Evolutionary conservation across 1,139 yeast species (phyloP), one percentile per base, ranked within the genome.

Genomic region (Pichia sp.): DNA sequence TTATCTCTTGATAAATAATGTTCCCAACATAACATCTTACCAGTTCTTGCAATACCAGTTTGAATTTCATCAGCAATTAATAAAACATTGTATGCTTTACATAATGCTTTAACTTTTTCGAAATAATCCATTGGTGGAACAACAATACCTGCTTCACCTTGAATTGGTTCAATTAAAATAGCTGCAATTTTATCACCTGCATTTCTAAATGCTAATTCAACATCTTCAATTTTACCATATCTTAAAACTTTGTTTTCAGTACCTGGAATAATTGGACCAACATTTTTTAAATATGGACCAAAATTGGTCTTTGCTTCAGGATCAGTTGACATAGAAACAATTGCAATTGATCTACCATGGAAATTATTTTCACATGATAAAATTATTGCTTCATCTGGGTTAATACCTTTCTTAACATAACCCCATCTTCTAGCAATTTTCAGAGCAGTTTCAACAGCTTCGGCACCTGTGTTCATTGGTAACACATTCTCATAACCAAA

Each of bases 391-490:
- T 89, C 86, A 56, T 77, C 77, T 37, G 76, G 73, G 20, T 89
- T 80, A 53, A 89, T 89, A 4, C 85, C 85, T 70, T 89, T 89
- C 64, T 80, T 80, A 58, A 74, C 74, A 69, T 89, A 89, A 43
- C 97, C 97, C 97, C 97, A 89, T 69, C 91, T 80, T 74, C 98
- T 80, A 40, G 97, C 97, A 52, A 89, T 70, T 66, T 89, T 89
- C 62, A 91, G 72, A 29, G 85, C 96, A 34, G 96, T 87, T 68
- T 89, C 98, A 37, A 89, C 98, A 11, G 98, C 98, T 66, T 89
- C 97, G 23, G 96, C 96, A 60, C 98, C 98, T 9, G 97, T 89
- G 70, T 89, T 89, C 96, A 89, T 89, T 52, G 98, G 98, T 62
- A 89, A 71, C 8, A 89, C 91, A 84, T 80, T 81, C 58, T 89